phyloP scores from a whole-genome alignment of 2,329 filamentous ascomycete species.

The Tolypocladium sp. region DNA sequence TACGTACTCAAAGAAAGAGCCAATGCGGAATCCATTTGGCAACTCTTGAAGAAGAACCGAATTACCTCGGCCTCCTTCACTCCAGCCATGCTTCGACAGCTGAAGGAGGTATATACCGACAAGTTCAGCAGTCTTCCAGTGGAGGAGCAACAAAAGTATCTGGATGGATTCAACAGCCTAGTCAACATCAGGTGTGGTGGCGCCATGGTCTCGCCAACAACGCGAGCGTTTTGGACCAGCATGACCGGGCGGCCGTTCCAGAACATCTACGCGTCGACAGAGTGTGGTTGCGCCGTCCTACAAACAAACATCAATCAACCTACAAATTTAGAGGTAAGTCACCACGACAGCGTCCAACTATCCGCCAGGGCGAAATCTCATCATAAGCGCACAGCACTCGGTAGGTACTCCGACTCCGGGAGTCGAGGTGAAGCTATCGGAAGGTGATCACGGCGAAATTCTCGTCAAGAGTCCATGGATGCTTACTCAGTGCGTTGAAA shows the following conservation, averaged over 20 bases:
- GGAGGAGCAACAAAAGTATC: slow-evolving; percentile 4
- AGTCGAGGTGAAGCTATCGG: slow-evolving; percentile 5
- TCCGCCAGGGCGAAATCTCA: too few species aligned
- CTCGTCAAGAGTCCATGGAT: slow-evolving; percentile 8
- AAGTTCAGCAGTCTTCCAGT: not conserved
- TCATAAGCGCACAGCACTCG: not conserved
- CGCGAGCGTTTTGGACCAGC: slow-evolving; percentile 8
- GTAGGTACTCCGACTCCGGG: slow-evolving; percentile 3
- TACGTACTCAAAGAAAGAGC: slow-evolving; percentile 6
- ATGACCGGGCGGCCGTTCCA: slow-evolving; percentile 4
- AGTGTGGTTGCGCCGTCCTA: slow-evolving; percentile 3
- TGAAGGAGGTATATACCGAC: slow-evolving; percentile 6
- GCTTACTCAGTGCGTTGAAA: slow-evolving; percentile 8
- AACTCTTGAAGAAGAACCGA: slow-evolving; percentile 2
- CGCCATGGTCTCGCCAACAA: slow-evolving; percentile 1
- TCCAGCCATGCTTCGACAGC: slow-evolving; percentile 5
- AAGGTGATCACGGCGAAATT: slow-evolving; percentile 11
- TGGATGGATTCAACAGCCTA: slow-evolving; percentile 3
- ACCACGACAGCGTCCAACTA: too few species aligned
- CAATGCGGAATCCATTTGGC: slow-evolving; percentile 4
- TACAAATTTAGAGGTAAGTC: not conserved
- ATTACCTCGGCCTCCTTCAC: slow-evolving; percentile 7
- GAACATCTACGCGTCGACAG: slow-evolving; percentile 8
- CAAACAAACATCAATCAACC: slow-evolving; percentile 1
- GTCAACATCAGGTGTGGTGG: slow-evolving; percentile 1